These are phyloP conservation scores for Exsudoporus frostii DNA, from an alignment of 768 basidiomycete genomes.

Conservation along the genomic window DNA sequence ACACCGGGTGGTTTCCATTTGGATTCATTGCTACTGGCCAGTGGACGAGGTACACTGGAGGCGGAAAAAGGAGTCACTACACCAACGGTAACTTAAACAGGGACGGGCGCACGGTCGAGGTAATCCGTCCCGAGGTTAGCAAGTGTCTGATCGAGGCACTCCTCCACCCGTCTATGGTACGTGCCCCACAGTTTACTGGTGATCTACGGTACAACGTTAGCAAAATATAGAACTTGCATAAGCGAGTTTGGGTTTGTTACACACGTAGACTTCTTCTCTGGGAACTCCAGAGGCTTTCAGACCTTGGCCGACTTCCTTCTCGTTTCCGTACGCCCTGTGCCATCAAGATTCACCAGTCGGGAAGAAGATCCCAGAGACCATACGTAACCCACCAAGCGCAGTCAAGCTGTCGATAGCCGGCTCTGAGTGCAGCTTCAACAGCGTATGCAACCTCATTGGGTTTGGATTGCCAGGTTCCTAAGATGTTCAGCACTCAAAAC, in stretches of 20 bases:
- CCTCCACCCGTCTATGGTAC: constrained; percentile 68
- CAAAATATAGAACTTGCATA: background rate
- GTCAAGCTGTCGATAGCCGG: constrained; percentile 77
- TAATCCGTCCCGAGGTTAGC: constrained; percentile 80
- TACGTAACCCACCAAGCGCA: constrained; percentile 49
- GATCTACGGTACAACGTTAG: constrained; percentile 41
- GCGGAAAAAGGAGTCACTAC: background rate
- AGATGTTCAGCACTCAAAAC: background rate
- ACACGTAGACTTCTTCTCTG: constrained; percentile 66
- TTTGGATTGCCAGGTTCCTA: constrained; percentile 81
- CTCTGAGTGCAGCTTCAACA: constrained; percentile 70
- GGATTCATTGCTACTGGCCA: constrained; percentile 80
- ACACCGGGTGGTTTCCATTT: constrained; percentile 56
- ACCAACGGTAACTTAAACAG: background rate
- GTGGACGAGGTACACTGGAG: constrained; percentile 61
- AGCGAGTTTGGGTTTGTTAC: constrained; percentile 16
- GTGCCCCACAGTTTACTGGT: constrained; percentile 72
- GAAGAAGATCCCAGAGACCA: background rate
- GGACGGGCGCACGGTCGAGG: constrained; percentile 62
- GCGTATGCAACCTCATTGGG: constrained; percentile 69
- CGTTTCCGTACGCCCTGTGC: constrained; percentile 64
- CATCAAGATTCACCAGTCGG: constrained; percentile 18
- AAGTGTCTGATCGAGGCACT: constrained; percentile 71
- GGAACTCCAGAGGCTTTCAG: constrained; percentile 74
- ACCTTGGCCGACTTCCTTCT: constrained; percentile 80